These are phyloP conservation scores for Aspergillus sojae DNA, from an alignment of 2,329 filamentous ascomycete species.

Conservation along the genomic window DNA sequence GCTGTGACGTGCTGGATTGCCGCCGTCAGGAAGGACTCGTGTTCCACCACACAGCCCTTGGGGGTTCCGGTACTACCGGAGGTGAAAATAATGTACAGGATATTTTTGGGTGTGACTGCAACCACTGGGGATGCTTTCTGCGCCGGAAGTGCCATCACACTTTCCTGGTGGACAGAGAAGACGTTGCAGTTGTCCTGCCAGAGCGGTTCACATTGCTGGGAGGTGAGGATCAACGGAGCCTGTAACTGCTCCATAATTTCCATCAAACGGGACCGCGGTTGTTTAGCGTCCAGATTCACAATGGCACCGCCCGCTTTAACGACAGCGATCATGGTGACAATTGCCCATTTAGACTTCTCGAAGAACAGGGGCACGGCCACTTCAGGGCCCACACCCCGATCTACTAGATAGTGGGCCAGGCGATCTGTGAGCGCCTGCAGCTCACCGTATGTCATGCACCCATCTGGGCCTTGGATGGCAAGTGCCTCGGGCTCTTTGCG, in stretches of 20 bases:
- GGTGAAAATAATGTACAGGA: constrained; percentile 73
- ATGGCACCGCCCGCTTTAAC: constrained; percentile 33
- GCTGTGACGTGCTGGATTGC: constrained; percentile 5
- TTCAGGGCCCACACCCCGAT: constrained; percentile 31
- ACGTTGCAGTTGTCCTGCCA: constrained; percentile 3
- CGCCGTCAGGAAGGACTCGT: constrained; percentile 43
- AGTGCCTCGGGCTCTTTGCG: not conserved
- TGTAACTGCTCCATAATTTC: constrained; percentile 1
- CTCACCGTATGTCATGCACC: constrained; percentile 30
- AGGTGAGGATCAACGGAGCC: constrained; percentile 22
- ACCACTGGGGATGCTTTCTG: not conserved
- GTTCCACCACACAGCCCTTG: constrained; percentile 81
- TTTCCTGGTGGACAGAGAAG: not conserved
- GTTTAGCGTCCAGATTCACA: constrained; percentile 33
- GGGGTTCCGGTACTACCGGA: constrained; percentile 83
- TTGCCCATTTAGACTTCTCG: constrained; percentile 33
- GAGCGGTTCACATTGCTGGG: not conserved
- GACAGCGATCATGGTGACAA: constrained; percentile 33
- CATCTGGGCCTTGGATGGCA: constrained; percentile 9
- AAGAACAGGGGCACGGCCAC: constrained; percentile 29
- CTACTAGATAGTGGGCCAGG: constrained; percentile 22
- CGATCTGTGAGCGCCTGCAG: constrained; percentile 19
- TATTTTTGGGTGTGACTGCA: constrained; percentile 5
- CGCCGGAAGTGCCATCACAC: not conserved
- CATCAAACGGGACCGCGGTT: constrained; percentile 20